phyloP scores from a whole-genome alignment of 441 rosid species.

The Croton setiger region DNA sequence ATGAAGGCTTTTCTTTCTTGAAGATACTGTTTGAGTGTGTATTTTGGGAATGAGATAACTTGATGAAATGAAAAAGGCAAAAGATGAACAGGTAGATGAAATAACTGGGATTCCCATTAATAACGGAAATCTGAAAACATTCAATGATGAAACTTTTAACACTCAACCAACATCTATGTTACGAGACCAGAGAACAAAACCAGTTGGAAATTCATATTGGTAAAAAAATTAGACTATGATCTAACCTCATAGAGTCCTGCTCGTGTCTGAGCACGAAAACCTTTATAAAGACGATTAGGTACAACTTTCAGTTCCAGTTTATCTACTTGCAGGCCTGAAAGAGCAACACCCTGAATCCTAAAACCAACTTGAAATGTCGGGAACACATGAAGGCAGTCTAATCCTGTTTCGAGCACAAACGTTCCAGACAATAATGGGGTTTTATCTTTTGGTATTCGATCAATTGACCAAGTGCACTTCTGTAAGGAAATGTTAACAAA shows the following conservation, averaged over 20 bases:
- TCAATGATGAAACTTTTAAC: not conserved
- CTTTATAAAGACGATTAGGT: conserved; percentile 78
- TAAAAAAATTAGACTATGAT: conserved; percentile 36
- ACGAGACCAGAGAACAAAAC: not conserved
- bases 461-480: conserved; percentile 87
- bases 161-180: not conserved
- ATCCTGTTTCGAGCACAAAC: conserved; percentile 52
- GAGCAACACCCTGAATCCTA: conserved; percentile 82
- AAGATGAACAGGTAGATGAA: not conserved
- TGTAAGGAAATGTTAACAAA: conserved; percentile 30
- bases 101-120: not conserved
- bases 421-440: conserved; percentile 81
- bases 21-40: no score
- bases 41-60: not conserved
- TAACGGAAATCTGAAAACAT: not conserved
- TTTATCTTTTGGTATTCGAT: conserved; percentile 78
- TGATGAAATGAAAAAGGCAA: not conserved
- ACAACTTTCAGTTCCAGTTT: conserved; percentile 65
- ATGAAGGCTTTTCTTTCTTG: not conserved
- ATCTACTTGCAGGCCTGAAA: conserved; percentile 81
- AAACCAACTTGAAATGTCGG: conserved; percentile 73
- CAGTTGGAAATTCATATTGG: not conserved
- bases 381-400: conserved; percentile 49
- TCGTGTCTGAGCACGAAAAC: conserved; percentile 81
- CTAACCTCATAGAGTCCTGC: conserved; percentile 78